These are phyloP conservation scores for Leccinum truebloodii DNA, from an alignment of 768 basidiomycete genomes.

Conservation along the genomic window DNA sequence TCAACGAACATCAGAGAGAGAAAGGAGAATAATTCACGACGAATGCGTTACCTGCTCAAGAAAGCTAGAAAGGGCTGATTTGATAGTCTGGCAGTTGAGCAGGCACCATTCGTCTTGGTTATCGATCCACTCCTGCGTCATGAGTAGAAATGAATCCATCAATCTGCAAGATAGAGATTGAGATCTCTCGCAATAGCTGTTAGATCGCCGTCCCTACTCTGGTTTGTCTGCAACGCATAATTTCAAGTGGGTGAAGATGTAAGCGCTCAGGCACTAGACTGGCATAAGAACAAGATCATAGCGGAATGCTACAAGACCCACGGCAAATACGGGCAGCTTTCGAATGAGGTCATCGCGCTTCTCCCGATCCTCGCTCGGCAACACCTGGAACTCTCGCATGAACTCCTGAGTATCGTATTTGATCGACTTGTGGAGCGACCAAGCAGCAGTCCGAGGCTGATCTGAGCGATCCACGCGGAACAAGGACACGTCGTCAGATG, in stretches of 20 bases:
- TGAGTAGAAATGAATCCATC: conserved; percentile 15
- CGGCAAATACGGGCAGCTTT: conserved; percentile 24
- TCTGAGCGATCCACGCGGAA: conserved; percentile 29
- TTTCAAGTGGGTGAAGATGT: conserved; percentile 28
- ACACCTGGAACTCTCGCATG: conserved; percentile 14
- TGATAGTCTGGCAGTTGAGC: conserved; percentile 21
- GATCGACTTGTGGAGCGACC: conserved; percentile 21
- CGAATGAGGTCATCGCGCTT: conserved; percentile 20
- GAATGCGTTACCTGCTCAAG: conserved; percentile 12
- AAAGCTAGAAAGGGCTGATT: conserved; percentile 13
- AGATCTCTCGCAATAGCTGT: neutral
- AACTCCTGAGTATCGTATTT: conserved; percentile 25
- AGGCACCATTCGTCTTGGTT: conserved; percentile 27
- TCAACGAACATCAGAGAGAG: conserved; percentile 1
- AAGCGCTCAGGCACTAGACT: conserved; percentile 23
- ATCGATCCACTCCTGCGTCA: conserved; percentile 22
- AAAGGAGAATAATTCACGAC: too few relatives aligned
- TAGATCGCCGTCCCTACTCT: conserved; percentile 6
- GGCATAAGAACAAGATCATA: neutral
- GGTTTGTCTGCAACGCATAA: conserved; percentile 22
- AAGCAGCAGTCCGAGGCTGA: conserved; percentile 22
- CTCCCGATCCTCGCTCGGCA: conserved; percentile 16
- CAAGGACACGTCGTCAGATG: conserved; percentile 23
- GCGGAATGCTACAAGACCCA: conserved; percentile 5
- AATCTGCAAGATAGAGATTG: conserved; percentile 13